phyloP scores from a whole-genome alignment of 257 asterid genomes.

The Asclepias syriaca region DNA sequence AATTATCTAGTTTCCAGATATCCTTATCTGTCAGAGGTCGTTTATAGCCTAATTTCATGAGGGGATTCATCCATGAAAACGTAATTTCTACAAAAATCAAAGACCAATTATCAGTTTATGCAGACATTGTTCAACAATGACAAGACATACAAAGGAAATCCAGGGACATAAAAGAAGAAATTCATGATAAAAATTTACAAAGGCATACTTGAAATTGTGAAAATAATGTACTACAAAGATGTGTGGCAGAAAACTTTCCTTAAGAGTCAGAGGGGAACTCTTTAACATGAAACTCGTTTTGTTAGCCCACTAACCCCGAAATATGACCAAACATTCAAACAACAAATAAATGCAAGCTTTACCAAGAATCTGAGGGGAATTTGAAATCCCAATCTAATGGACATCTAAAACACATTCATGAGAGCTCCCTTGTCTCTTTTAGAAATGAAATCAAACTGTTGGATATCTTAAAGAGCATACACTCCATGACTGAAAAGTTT shows the following conservation, averaged over 20 bases:
- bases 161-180: not conserved
- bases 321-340: not conserved
- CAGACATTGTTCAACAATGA: not conserved
- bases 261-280: not conserved
- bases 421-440: not conserved
- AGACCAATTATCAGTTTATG: conserved; percentile 19
- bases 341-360: not conserved
- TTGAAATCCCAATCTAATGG: not conserved
- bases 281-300: not conserved
- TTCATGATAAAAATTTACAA: not conserved
- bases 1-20: conserved; percentile 93
- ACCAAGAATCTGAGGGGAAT: not conserved
- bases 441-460: not conserved
- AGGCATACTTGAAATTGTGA: not conserved
- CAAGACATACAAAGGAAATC: conserved; percentile 11
- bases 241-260: not conserved
- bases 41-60: conserved; percentile 82
- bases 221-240: conserved; percentile 5
- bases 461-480: not conserved
- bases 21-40: conserved; percentile 94
- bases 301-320: not conserved
- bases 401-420: not conserved
- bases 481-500: not conserved
- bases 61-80: conserved; percentile 74
- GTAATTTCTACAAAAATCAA: conserved; percentile 41